Conservation (phyloP, 208 protist species). For the Crithidia fasciculata region DNA sequence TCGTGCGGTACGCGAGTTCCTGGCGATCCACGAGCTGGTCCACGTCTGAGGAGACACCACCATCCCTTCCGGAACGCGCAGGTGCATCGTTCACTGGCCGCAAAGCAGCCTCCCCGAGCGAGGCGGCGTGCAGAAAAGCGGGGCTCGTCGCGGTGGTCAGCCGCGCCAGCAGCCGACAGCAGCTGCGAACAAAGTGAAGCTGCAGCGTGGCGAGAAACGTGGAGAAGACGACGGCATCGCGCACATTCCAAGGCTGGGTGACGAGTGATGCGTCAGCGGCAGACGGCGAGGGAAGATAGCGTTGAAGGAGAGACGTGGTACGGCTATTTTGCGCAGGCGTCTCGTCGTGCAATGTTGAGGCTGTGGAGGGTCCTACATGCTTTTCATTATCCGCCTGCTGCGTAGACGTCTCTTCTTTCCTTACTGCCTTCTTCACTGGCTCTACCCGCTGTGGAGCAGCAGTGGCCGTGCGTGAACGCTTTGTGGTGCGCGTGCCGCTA, state of each 20-base stretch:
- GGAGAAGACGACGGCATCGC: constrained; percentile 20
- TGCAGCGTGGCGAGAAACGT: constrained; percentile 46
- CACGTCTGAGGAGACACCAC: neutral
- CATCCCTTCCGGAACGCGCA: too few species aligned
- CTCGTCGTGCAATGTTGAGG: neutral
- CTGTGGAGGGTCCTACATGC: neutral
- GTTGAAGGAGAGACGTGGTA: constrained; percentile 1
- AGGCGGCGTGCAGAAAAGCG: constrained; percentile 25
- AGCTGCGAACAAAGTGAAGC: constrained; percentile 33
- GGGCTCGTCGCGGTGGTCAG: constrained; percentile 27
- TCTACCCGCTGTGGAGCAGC: neutral
- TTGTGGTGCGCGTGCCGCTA: too few species aligned
- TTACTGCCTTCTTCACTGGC: neutral
- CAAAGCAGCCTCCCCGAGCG: constrained; percentile 29
- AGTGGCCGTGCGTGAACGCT: neutral
- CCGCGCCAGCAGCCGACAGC: constrained; percentile 38
- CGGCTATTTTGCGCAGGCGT: neutral
- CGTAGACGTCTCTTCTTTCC: neutral
- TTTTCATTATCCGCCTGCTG: neutral
- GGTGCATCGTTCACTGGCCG: too few species aligned
- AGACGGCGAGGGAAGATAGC: constrained; percentile 3
- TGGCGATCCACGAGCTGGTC: constrained; percentile 37
- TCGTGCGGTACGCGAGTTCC: constrained; percentile 59
- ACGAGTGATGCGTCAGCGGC: neutral
- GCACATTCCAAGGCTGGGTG: constrained; percentile 6